These are phyloP conservation scores for Pholiota molesta DNA, from an alignment of 768 basidiomycete genomes.

Conservation along the genomic window DNA sequence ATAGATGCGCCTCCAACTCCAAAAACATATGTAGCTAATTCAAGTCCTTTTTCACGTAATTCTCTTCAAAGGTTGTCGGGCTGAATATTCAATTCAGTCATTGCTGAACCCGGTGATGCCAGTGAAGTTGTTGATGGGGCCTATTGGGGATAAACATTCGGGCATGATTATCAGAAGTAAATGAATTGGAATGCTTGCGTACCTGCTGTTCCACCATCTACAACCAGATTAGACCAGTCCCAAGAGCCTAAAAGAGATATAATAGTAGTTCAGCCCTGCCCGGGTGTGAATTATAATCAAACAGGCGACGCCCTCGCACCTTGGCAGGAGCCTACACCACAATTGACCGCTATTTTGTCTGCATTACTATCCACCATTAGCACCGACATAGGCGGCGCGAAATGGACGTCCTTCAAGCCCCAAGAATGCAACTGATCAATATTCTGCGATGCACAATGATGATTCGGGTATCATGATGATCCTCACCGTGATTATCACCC, in stretches of 20 bases:
- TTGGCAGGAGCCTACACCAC: constrained; percentile 52
- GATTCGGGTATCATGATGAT: not conserved
- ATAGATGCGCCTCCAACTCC: not conserved
- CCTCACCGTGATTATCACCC: constrained; percentile 59
- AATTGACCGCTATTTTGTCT: constrained; percentile 54
- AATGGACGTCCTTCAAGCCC: constrained; percentile 47
- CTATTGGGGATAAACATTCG: constrained; percentile 17
- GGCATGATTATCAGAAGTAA: not conserved
- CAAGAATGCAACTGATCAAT: not conserved
- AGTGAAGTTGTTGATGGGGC: constrained; percentile 40
- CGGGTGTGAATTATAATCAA: not conserved
- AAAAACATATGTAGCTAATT: not conserved
- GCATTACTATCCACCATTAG: constrained; percentile 47
- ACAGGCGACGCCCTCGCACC: constrained; percentile 30
- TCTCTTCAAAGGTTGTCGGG: not conserved
- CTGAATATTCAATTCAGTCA: not conserved
- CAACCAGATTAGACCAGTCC: constrained; percentile 29
- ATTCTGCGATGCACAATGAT: not conserved
- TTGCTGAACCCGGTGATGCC: constrained; percentile 35
- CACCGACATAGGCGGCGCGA: constrained; percentile 41
- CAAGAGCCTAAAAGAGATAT: constrained; percentile 22
- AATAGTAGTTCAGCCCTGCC: not conserved
- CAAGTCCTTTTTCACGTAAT: not conserved
- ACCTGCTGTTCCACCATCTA: constrained; percentile 27
- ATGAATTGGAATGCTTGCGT: not conserved